A percentile compares a stretch with the other conserved stretches of the same genome.
These are phyloP conservation scores for Blastocystis sp. DNA, from an alignment of 352 stramenopile species.

Conservation along the genomic window DNA sequence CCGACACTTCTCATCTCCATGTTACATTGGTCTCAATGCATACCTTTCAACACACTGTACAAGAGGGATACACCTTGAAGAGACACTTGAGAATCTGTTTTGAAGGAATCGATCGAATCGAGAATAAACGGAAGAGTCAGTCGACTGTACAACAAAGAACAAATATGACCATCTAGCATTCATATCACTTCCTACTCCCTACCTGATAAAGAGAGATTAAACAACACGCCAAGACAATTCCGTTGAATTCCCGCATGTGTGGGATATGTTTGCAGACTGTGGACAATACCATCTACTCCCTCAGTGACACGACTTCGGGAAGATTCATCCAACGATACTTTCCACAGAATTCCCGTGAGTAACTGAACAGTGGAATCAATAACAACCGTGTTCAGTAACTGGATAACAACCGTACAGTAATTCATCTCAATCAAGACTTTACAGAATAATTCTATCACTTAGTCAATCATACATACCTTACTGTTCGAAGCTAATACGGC, in stretches of 20 bases:
- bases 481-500: background rate
- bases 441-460: background rate
- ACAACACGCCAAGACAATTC: background rate
- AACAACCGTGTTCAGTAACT: background rate
- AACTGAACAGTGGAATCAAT: background rate
- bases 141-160: background rate
- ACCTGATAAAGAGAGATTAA: background rate
- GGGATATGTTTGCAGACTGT: background rate
- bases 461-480: background rate
- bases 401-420: background rate
- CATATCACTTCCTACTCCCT: background rate
- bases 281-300: background rate
- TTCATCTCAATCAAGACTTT: background rate
- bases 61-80: background rate
- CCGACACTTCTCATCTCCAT: background rate
- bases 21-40: background rate
- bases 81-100: background rate
- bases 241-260: background rate
- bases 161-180: background rate
- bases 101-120: background rate
- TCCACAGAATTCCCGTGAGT: conserved; percentile 50
- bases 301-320: background rate
- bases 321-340: background rate
- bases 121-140: background rate
- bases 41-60: conserved; percentile 9